Evolutionary conservation across 1,284 basidiomycete genomes (phyloP).

Genomic region (Takashimella koratensis): DNA sequence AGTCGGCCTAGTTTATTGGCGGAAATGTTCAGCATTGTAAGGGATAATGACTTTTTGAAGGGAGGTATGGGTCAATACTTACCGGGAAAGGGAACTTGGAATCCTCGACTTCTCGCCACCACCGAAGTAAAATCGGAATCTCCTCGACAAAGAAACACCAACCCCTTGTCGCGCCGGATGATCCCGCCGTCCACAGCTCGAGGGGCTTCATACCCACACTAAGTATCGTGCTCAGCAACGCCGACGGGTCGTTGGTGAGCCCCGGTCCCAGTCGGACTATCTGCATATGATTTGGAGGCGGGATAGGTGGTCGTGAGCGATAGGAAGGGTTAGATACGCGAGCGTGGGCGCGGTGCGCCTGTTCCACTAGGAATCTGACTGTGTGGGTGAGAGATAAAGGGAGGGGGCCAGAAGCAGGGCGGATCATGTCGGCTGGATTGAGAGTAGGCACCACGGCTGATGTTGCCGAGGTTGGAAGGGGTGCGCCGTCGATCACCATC

Average conservation of each 20-base stretch:
- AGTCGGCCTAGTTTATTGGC: not conserved
- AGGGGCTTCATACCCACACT: slow-evolving; percentile 6
- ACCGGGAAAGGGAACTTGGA: slow-evolving; percentile 33
- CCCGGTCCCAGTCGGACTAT: slow-evolving; percentile 11
- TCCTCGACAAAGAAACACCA: slow-evolving; percentile 30
- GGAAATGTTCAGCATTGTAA: not conserved
- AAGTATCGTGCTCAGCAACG: slow-evolving; percentile 11
- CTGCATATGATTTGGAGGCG: slow-evolving; percentile 10
- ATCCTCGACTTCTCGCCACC: slow-evolving; percentile 34
- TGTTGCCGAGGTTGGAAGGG: not conserved
- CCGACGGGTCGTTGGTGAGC: slow-evolving; percentile 11
- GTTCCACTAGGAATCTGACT: slow-evolving; percentile 21
- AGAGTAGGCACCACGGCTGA: no score
- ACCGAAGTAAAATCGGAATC: slow-evolving; percentile 29
- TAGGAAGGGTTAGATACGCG: slow-evolving; percentile 8
- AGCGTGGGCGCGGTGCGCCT: slow-evolving; percentile 13
- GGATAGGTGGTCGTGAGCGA: slow-evolving; percentile 6
- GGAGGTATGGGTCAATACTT: no score
- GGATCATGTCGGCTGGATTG: not conserved
- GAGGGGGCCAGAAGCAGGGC: not conserved
- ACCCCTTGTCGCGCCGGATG: slow-evolving; percentile 4
- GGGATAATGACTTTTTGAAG: no score
- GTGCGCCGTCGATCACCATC: not conserved
- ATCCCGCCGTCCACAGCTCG: not conserved
- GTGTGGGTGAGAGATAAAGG: slow-evolving; percentile 17